These are phyloP conservation scores for Nematocida sp. DNA, from an alignment of 371 early-diverging fungal genomes.

Conservation along the genomic window DNA sequence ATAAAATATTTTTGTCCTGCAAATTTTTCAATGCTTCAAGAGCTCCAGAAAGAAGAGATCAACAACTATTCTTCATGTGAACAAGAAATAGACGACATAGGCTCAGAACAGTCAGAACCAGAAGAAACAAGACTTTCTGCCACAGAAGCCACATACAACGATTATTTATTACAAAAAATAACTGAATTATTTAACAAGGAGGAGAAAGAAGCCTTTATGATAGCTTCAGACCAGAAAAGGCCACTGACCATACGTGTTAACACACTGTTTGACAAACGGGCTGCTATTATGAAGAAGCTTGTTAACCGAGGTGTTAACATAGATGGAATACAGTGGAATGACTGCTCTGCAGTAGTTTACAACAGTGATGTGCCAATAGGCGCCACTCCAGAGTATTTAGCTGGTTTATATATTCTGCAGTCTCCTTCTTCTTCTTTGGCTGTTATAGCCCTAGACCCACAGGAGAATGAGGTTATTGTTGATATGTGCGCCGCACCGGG, in stretches of 20 bases:
- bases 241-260: constrained; percentile 94
- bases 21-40: no score
- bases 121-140: constrained; percentile 17
- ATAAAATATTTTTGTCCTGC: no score
- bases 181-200: constrained; percentile 70
- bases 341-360: constrained; percentile 68
- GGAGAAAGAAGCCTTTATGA: constrained; percentile 79
- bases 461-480: constrained; percentile 76
- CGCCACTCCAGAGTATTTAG: constrained; percentile 97
- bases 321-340: constrained; percentile 82
- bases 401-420: constrained; percentile 99
- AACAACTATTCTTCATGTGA: no score
- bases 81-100: no score
- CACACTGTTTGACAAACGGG: constrained; percentile 84
- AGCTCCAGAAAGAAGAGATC: no score
- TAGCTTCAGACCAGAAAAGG: constrained; percentile 91
- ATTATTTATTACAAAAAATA: constrained; percentile 80
- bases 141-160: constrained; percentile 74
- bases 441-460: constrained; percentile 86
- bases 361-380: constrained; percentile 70
- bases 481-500: constrained; percentile 99
- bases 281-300: constrained; percentile 86
- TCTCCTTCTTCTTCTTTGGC: constrained; percentile 93
- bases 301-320: constrained; percentile 90
- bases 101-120: background rate